Conservation (phyloP, 2,329 filamentous ascomycete species). For the Aspergillus pseudoglaucus region DNA sequence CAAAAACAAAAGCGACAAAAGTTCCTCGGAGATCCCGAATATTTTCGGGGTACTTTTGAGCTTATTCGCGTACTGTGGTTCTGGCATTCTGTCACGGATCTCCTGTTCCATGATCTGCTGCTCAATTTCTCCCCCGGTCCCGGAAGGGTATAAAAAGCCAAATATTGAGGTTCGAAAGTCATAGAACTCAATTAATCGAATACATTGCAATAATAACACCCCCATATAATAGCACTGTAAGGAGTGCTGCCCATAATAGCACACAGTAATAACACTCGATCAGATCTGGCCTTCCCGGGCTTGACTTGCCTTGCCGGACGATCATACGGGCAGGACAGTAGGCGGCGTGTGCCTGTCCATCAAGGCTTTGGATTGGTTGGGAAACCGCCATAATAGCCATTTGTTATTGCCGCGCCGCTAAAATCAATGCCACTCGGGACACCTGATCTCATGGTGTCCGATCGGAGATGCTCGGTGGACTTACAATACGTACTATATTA, state of each 20-base stretch:
- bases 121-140: too few relatives aligned
- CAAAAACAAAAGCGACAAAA: neutral
- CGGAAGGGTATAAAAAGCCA: too few relatives aligned
- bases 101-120: neutral
- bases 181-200: too few relatives aligned
- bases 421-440: neutral
- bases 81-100: neutral
- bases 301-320: neutral
- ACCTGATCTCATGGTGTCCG: neutral
- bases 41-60: neutral
- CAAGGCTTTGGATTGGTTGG: neutral
- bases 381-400: too few relatives aligned
- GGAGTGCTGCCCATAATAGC: too few relatives aligned
- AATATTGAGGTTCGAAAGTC: too few relatives aligned
- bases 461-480: neutral
- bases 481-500: too few relatives aligned
- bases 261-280: neutral
- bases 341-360: neutral
- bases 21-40: neutral
- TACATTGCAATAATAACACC: too few relatives aligned
- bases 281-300: neutral
- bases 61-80: neutral
- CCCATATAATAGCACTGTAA: too few relatives aligned
- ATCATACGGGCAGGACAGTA: neutral
- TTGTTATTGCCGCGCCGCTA: too few relatives aligned